Evolutionary conservation across 352 stramenopile genomes (phyloP), one percentile per base, ranked within the genome.

Genomic region (Pythium folliculosum): DNA sequence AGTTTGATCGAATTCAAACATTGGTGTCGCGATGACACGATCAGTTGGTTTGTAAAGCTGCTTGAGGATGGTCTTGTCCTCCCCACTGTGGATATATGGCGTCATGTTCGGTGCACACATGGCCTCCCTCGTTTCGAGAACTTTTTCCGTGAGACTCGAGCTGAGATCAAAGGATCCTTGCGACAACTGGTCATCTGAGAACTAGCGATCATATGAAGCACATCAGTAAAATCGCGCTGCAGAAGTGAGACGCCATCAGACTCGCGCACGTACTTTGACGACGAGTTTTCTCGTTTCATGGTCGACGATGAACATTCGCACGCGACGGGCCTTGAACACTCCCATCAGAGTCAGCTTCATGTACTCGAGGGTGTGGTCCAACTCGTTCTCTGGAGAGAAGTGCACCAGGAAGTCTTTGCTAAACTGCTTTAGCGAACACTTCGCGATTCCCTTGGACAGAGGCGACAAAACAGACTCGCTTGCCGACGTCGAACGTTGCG

Each of bases 391-490:
- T 0, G 86, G 86, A 16, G 80, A 84, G 25, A 94, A 87, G 47
- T 86, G 86, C 14, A 84, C 69, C n/a, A 92, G 80, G 43, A 88
- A 76, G 32, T 94, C 83, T 35, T 91, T 90, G 73, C 79, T 89
- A 61, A 90, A 94, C 2, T 81, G 72, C 69, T 89, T 91, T 6
- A 84, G 70, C 0, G 86, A 88, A 68, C 71, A 81, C 23, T 80
- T 86, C 0, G 86, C 81, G 30, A 89, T 74, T 5, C 80, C 80
- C 30, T 73, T 78, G 5, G 71, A 60, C 9, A 77, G 66, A 5
- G 73, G 58, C 14, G 71, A 76, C 21, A 77, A 73, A 25, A 75
- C 69, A 3, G 55, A 58, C 14, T 74, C 51, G 19, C 56, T 77
- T 67, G 48, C 67, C 69, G 52, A 7, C n/a, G 19, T 64, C 21